phyloP scores from a whole-genome alignment of 306 rosid genomes.

The Citrullus amarus region DNA sequence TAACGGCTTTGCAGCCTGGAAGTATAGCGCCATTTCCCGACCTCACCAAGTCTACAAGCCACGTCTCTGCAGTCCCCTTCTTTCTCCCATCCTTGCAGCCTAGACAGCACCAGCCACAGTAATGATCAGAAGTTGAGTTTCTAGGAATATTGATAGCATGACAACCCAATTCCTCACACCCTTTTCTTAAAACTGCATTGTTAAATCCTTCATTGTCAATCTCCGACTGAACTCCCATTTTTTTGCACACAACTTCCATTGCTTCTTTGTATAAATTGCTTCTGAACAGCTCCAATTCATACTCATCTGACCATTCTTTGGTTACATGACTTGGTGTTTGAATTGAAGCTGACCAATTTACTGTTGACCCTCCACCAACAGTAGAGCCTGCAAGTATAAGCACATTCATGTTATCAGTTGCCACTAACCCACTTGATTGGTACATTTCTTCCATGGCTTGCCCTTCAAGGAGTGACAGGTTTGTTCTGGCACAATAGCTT shows the following conservation, averaged over 20 bases:
- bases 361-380: constrained; percentile 78
- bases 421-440: constrained; percentile 38
- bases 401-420: constrained; percentile 47
- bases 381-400: constrained; percentile 57
- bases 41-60: constrained; percentile 67
- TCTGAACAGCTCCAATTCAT: constrained; percentile 44
- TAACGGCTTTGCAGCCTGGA: constrained; percentile 42
- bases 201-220: constrained; percentile 60
- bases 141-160: constrained; percentile 48
- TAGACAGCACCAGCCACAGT: constrained; percentile 80
- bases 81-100: constrained; percentile 77
- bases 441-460: constrained; percentile 68
- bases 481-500: constrained; percentile 51
- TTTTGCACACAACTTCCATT: constrained; percentile 45
- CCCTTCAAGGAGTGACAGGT: constrained; percentile 74
- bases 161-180: constrained; percentile 69
- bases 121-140: constrained; percentile 53
- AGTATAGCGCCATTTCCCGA: constrained; percentile 72
- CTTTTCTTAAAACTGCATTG: constrained; percentile 54
- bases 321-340: constrained; percentile 52
- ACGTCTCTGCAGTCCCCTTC: constrained; percentile 68
- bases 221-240: constrained; percentile 65
- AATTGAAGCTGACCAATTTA: constrained; percentile 64
- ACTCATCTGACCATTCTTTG: constrained; percentile 45
- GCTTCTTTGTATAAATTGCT: constrained; percentile 55